These are phyloP conservation scores for Oidiodendron maius DNA, from an alignment of 495 filamentous ascomycete species.

Conservation along the genomic window DNA sequence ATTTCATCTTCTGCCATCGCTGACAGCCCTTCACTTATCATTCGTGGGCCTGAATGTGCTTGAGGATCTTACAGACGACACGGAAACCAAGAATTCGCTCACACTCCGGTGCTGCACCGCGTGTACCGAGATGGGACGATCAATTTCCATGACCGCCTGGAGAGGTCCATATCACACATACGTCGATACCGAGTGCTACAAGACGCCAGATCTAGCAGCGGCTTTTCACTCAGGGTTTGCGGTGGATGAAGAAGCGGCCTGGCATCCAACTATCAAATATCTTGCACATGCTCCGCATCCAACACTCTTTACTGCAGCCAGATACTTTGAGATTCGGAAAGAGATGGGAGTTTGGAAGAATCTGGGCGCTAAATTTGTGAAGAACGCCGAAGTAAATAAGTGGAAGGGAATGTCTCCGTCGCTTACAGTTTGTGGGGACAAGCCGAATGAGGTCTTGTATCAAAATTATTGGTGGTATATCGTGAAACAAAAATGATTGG, in stretches of 20 bases:
- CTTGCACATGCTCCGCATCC: slow-evolving; percentile 21
- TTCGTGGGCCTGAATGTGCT: slow-evolving; percentile 5
- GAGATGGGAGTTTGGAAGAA: slow-evolving; percentile 8
- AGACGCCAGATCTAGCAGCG: slow-evolving; percentile 2
- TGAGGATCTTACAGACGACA: slow-evolving; percentile 1
- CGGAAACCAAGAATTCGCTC: slow-evolving; percentile 6
- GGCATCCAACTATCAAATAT: slow-evolving; percentile 6
- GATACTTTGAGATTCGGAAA: slow-evolving; percentile 4
- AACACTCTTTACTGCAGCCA: slow-evolving; percentile 9
- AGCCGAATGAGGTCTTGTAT: slow-evolving; percentile 7
- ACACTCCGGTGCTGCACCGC: slow-evolving; percentile 1
- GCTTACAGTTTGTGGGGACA: slow-evolving; percentile 3
- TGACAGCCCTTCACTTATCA: slow-evolving; percentile 3
- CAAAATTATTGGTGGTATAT: slow-evolving; percentile 11
- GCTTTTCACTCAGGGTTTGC: slow-evolving; percentile 6
- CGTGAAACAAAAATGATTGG: slow-evolving; percentile 8
- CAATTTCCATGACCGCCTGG: slow-evolving; percentile 1
- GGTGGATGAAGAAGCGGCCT: slow-evolving; percentile 1
- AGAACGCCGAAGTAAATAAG: slow-evolving; percentile 6
- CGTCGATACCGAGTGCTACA: slow-evolving; percentile 1
- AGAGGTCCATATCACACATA: slow-evolving; percentile 8
- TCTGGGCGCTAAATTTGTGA: slow-evolving; percentile 2
- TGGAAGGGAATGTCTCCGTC: slow-evolving; percentile 4
- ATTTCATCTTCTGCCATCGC: slow-evolving; percentile 9
- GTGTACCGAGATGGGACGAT: slow-evolving; percentile 3